Evolutionary conservation across 108 stramenopile species (phyloP), one percentile per base, ranked within the genome.

Genomic region (Discostella pseudostelligera): DNA sequence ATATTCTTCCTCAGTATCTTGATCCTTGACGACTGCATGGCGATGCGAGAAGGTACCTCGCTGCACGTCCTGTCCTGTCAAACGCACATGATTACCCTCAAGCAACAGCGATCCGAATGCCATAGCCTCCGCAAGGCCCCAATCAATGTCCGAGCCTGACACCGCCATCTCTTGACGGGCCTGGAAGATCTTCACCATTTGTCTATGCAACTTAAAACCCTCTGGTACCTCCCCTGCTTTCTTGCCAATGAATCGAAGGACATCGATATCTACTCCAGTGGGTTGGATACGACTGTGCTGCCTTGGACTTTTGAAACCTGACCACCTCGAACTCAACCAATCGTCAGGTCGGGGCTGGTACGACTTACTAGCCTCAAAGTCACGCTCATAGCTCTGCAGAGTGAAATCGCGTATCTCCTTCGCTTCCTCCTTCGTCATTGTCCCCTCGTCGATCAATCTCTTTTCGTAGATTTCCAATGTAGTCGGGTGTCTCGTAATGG

Each of bases 61-160:
- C 77, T 98, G 93, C 8, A 95, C 95, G 76, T 99, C 99, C 81
- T 99, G 99, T 32, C 99, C 99, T 17, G 96, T 96, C 59, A 99
- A 79, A 50, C 99, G 89, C 8, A 99, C 97, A 69, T 96, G 96
- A 69, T 97, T 97, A 8, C 98, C 99, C 80, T 99, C 99, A 8
- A 96, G 45, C n/a, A 97, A 68, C 8, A 99, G 81, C 17, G 88
- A 81, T 36, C 97, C 99, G 78, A 96, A 97, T 6, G 99, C 99
- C 73, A 99, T 82, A n/a, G 96, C 94, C 76, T 99, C 99, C 14
- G 97, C 99, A 39, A 95, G 93, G 24, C 95, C 99, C 99, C 99
- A 99, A 68, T 98, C 97, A 63, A 99, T 96, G 19, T 90, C 92
- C 20, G 78, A 70, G n/a, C 98, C 98, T 1, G 75, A 56, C 56